phyloP scores from a whole-genome alignment of 2,329 filamentous ascomycete genomes.

The Nemania sp. region DNA sequence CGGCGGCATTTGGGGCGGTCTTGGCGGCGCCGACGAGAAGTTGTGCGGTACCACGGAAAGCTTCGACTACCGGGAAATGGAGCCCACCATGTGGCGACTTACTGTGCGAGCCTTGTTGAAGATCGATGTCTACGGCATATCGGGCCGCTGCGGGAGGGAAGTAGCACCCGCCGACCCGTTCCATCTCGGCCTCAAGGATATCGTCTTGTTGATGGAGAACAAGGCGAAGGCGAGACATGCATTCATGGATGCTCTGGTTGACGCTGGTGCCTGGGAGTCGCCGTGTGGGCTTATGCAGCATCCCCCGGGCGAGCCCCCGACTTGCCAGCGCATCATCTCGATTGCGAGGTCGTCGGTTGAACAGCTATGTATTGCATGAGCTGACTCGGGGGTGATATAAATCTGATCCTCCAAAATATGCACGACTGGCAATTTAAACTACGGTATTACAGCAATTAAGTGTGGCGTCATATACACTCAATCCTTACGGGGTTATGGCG shows the following conservation, averaged over 20 bases:
- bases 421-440: neutral
- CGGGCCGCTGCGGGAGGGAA: constrained; percentile 26
- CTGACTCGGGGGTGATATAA: neutral
- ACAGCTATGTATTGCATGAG: constrained; percentile 65
- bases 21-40: constrained; percentile 1
- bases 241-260: constrained; percentile 60
- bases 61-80: constrained; percentile 60
- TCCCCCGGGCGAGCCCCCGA: constrained; percentile 53
- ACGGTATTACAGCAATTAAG: neutral
- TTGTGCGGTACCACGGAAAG: constrained; percentile 47
- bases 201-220: constrained; percentile 66
- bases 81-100: constrained; percentile 66
- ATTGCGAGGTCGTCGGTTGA: constrained; percentile 67
- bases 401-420: neutral
- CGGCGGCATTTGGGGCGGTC: constrained; percentile 61
- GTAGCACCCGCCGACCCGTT: constrained; percentile 41
- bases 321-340: constrained; percentile 65
- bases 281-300: constrained; percentile 43
- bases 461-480: neutral
- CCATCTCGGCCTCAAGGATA: constrained; percentile 66
- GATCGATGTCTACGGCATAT: constrained; percentile 68
- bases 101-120: constrained; percentile 66
- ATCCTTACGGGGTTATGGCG: neutral
- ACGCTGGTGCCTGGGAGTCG: constrained; percentile 53
- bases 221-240: constrained; percentile 62